phyloP scores from a whole-genome alignment of 257 asterid genomes.

The Leptodermis oblonga region DNA sequence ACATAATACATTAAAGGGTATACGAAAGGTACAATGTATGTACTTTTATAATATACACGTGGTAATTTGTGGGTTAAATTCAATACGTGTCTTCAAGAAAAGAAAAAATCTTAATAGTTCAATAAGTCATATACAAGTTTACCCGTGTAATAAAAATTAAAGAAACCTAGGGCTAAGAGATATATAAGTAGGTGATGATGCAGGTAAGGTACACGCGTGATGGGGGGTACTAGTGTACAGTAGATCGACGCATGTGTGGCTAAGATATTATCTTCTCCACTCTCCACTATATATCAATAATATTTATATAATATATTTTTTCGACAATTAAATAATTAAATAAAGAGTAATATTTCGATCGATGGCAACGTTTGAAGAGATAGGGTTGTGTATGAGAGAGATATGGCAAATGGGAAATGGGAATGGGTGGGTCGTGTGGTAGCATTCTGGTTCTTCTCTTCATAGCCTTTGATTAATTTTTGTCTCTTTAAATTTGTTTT shows the following conservation, averaged over 20 bases:
- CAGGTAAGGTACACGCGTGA: conserved; percentile 13
- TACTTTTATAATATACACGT: too few relatives aligned
- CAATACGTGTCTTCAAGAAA: too few relatives aligned
- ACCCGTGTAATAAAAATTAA: too few relatives aligned
- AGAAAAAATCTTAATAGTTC: too few relatives aligned
- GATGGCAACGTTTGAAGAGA: conserved; percentile 42
- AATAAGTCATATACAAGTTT: too few relatives aligned
- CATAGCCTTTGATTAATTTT: conserved; percentile 27
- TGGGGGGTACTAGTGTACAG: too few relatives aligned
- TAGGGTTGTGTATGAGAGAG: conserved; percentile 52
- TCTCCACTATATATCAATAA: background rate
- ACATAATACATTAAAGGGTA: too few relatives aligned
- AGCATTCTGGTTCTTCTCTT: conserved; percentile 62
- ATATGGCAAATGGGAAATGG: too few relatives aligned
- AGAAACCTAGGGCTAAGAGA: too few relatives aligned
- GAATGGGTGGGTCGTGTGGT: conserved; percentile 90
- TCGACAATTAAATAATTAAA: background rate
- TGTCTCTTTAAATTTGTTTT: conserved; percentile 46
- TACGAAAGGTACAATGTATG: too few relatives aligned
- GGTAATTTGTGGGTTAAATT: too few relatives aligned
- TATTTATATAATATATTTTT: too few relatives aligned
- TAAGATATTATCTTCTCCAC: conserved; percentile 8
- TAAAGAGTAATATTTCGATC: conserved; percentile 1
- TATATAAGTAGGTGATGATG: conserved; percentile 11
- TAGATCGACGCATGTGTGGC: conserved; percentile 21